Conservation (phyloP, 2,329 filamentous ascomycete species). For the Phaeosphaeria sp. region DNA sequence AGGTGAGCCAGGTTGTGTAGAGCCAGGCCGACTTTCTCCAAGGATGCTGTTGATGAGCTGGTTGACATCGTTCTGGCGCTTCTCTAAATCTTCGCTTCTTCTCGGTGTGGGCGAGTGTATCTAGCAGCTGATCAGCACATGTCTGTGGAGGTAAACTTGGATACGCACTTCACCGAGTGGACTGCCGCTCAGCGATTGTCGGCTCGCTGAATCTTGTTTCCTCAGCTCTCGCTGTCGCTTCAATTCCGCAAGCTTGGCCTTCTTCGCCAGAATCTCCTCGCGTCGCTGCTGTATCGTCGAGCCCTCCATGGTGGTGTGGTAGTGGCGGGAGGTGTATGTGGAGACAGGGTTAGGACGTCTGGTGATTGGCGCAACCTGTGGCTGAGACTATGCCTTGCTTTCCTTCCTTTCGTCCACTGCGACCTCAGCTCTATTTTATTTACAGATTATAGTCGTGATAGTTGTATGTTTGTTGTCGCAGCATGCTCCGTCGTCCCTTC, state of each 20-base stretch:
- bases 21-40: conserved; percentile 75
- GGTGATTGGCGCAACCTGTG: background rate
- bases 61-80: conserved; percentile 71
- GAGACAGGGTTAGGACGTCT: conserved; percentile 8
- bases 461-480: conserved; percentile 5
- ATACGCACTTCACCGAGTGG: conserved; percentile 71
- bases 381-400: background rate
- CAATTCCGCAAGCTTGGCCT: conserved; percentile 94
- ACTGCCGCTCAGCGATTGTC: conserved; percentile 68
- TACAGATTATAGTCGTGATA: background rate
- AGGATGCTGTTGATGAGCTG: conserved; percentile 84
- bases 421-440: background rate
- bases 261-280: conserved; percentile 96
- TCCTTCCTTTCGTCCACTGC: background rate
- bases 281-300: conserved; percentile 78
- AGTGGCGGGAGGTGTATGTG: background rate
- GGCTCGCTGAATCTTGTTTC: conserved; percentile 73
- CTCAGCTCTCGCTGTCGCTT: conserved; percentile 89
- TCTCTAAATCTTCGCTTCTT: conserved; percentile 70
- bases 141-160: background rate
- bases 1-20: conserved; percentile 64
- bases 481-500: conserved; percentile 10
- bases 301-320: conserved; percentile 33
- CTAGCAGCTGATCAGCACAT: conserved; percentile 49
- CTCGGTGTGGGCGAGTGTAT: conserved; percentile 74